Base-by-base conservation (phyloP, 768 basidiomycete species). In the Lepiota brunneoincarnata region DNA sequence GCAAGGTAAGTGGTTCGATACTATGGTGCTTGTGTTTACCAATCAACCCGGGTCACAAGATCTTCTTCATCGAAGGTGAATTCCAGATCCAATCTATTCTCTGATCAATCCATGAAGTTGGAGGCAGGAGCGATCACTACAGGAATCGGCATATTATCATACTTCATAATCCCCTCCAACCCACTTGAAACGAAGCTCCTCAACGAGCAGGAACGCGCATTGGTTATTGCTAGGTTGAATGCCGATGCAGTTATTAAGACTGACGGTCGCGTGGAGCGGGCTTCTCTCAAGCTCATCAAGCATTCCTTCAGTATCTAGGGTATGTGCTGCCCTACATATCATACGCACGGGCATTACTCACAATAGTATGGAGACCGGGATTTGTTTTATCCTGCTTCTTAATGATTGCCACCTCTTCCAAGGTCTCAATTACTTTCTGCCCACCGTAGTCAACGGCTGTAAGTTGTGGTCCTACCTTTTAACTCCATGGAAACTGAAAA, bases 371-470 rank as follows among this genome's bases (percentile, higher is more conserved):
- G 2, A 73, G 73, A 72, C 70, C 3, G 49, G 61, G 3, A 51
- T 72, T 1, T 69, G 67, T 53, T 54, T 66, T 0, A 31, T 71
- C n/a, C 3, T 59, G 65, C 14, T 73, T 62, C 49, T 59, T 67
- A 6, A 61, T 74, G 59, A 63, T 70, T 34, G 75, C 74, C 46
- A 74, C 75, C 12, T 75, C 73, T 74, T 75, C 62, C 74, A 76
- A 63, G 74, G 74, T 1, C 56, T 76, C n/a, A 72, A 68, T 47
- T 61, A 75, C 7, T 77, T 76, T 62, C 65, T 77, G 59, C 78
- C 78, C 1, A 76, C 77, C 14, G 75, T 80, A 12, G 64, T 80
- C 20, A 66, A 72, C 10, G 70, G 68, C 12, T 69, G 77, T 78
- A 57, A 56, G 31, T 10, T 9, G 7, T 9, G 11, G n/a, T n/a